Conservation (phyloP, 768 basidiomycete species). For the Russula ochroleuca region DNA sequence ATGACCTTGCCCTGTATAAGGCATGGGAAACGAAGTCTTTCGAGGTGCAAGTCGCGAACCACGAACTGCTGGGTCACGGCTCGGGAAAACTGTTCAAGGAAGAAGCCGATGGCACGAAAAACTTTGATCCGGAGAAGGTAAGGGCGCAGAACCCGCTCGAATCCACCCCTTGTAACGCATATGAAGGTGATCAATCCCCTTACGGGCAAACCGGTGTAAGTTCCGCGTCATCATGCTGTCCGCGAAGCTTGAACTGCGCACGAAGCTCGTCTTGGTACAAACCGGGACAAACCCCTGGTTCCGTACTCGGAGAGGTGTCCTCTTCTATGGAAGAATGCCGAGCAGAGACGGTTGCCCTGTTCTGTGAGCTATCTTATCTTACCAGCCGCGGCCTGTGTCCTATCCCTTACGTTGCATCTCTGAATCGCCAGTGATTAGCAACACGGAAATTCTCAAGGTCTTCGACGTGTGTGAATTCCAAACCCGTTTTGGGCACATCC, state of each 20-base stretch:
- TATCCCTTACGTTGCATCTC: background rate
- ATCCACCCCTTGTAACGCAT: constrained; percentile 2
- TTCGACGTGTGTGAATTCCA: constrained; percentile 51
- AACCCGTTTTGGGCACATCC: background rate
- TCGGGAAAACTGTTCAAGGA: constrained; percentile 82
- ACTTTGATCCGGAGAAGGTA: constrained; percentile 71
- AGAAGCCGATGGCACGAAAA: constrained; percentile 66
- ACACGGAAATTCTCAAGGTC: constrained; percentile 70
- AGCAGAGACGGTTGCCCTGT: constrained; percentile 84
- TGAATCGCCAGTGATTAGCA: constrained; percentile 55
- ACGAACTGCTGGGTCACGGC: constrained; percentile 83
- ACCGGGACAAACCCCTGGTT: constrained; percentile 76
- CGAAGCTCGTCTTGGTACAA: constrained; percentile 80
- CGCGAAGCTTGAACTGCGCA: background rate
- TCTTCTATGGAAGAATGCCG: constrained; percentile 92
- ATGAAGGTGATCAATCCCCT: constrained; percentile 73
- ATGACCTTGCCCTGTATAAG: constrained; percentile 70
- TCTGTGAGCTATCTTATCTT: constrained; percentile 45
- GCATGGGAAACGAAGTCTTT: constrained; percentile 75
- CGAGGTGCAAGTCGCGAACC: constrained; percentile 87
- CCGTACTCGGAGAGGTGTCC: constrained; percentile 81
- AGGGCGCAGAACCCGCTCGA: constrained; percentile 1
- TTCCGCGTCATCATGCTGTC: background rate
- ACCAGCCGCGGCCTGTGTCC: constrained; percentile 3
- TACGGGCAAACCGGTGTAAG: constrained; percentile 70